Evolutionary conservation across 2,329 filamentous ascomycete species (phyloP).

Genomic region (Orbilia quercus): DNA sequence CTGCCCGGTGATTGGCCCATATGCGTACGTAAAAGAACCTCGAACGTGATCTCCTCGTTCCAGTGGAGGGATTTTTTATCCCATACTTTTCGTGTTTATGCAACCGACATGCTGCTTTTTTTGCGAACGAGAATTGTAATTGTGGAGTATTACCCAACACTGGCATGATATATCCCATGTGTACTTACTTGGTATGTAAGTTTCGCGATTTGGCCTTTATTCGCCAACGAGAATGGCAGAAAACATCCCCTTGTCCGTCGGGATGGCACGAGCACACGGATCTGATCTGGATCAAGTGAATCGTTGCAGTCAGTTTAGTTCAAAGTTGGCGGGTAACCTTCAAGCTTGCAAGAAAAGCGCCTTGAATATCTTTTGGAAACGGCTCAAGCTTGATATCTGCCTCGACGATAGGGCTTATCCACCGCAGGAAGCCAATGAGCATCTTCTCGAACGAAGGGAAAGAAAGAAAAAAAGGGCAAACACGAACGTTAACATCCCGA

Average conservation of each 20-base stretch:
- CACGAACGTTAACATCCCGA: constrained; percentile 45
- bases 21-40: constrained; percentile 35
- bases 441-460: constrained; percentile 38
- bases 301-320: constrained; percentile 10
- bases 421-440: constrained; percentile 43
- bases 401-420: constrained; percentile 17
- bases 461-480: too few species aligned
- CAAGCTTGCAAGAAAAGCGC: too few species aligned
- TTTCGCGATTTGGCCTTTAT: too few species aligned
- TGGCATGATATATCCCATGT: too few species aligned
- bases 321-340: too few species aligned
- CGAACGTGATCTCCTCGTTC: constrained; percentile 55
- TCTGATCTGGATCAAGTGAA: too few species aligned
- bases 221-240: constrained; percentile 40
- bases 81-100: constrained; percentile 27
- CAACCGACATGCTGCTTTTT: too few species aligned
- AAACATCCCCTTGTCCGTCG: constrained; percentile 55
- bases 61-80: constrained; percentile 54
- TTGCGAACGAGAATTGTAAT: too few species aligned
- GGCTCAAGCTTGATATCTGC: too few species aligned
- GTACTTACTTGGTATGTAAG: too few species aligned
- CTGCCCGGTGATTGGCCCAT: constrained; percentile 40
- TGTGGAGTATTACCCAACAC: too few species aligned
- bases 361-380: too few species aligned
- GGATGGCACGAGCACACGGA: constrained; percentile 38